A percentile compares a stretch with the other conserved stretches of the same genome.
Evolutionary conservation across 495 filamentous ascomycete species (phyloP).

Genomic region (Aspergillus heteromorphus): DNA sequence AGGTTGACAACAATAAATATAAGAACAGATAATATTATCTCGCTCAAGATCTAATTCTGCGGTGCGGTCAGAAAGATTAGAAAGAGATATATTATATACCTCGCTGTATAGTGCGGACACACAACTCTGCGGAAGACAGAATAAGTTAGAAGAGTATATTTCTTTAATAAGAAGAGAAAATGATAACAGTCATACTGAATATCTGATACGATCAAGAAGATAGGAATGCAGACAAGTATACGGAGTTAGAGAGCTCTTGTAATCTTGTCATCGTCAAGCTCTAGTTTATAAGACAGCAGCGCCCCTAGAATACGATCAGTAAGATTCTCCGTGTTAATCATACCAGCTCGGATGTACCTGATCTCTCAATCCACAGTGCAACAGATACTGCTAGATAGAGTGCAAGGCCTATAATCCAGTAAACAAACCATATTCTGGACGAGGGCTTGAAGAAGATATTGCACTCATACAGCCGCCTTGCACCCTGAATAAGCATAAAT

Average conservation of each 20-base stretch:
- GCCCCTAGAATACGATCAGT: constrained; percentile 21
- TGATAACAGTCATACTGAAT: constrained; percentile 77
- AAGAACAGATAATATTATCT: constrained; percentile 61
- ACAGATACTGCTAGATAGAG: constrained; percentile 73
- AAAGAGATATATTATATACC: constrained; percentile 76
- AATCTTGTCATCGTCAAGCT: constrained; percentile 29
- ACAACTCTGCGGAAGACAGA: constrained; percentile 66
- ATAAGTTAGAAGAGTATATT: constrained; percentile 74
- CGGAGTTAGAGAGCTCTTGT: constrained; percentile 49
- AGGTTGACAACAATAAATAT: constrained; percentile 76
- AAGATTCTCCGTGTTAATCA: constrained; percentile 11
- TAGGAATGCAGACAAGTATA: constrained; percentile 52
- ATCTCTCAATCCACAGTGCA: constrained; percentile 81
- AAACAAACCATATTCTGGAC: constrained; percentile 74
- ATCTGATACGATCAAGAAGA: constrained; percentile 70
- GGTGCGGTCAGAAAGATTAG: constrained; percentile 72
- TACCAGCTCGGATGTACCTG: constrained; percentile 44
- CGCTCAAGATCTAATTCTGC: constrained; percentile 55
- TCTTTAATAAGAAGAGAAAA: constrained; percentile 73
- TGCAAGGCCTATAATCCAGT: constrained; percentile 70
- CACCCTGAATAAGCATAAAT: constrained; percentile 69
- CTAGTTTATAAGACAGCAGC: constrained; percentile 24
- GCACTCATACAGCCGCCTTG: constrained; percentile 70
- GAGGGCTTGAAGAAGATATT: constrained; percentile 54
- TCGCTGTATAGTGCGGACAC: constrained; percentile 86